phyloP scores from a whole-genome alignment of 495 filamentous ascomycete genomes.

The Penicillium pancosmium region DNA sequence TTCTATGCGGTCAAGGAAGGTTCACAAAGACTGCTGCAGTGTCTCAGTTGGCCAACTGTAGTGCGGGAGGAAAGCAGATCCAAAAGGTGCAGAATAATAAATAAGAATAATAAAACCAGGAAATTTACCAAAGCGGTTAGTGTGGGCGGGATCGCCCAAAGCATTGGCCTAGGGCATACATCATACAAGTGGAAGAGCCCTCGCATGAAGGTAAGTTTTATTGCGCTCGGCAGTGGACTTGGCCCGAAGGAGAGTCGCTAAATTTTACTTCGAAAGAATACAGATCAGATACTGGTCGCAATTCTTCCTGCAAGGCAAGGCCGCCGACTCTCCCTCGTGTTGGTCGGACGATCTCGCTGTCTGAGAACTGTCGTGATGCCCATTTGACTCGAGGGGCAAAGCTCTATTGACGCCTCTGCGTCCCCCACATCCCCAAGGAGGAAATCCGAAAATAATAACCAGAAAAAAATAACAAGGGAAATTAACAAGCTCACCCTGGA shows the following conservation, averaged over 20 bases:
- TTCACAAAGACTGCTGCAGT: constrained; percentile 8
- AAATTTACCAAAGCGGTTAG: constrained; percentile 4
- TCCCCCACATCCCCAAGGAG: constrained; percentile 34
- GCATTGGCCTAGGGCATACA: constrained; percentile 11
- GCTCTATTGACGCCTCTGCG: constrained; percentile 23
- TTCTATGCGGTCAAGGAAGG: constrained; percentile 28
- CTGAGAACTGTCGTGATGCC: neutral
- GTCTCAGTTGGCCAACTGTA: constrained; percentile 9
- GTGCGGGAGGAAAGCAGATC: neutral
- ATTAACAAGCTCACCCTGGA: neutral
- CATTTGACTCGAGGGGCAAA: constrained; percentile 20
- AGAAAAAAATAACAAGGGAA: neutral
- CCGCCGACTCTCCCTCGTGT: constrained; percentile 25
- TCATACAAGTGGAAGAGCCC: constrained; percentile 17
- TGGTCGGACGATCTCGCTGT: constrained; percentile 13
- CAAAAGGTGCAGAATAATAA: neutral
- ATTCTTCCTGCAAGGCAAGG: constrained; percentile 22
- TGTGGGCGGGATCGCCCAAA: constrained; percentile 5
- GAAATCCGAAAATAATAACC: constrained; percentile 14
- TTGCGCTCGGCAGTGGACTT: constrained; percentile 11
- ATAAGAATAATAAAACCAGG: neutral
- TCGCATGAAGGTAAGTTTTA: constrained; percentile 24
- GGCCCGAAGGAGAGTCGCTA: constrained; percentile 1
- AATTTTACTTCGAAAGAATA: constrained; percentile 9
- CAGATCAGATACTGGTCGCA: constrained; percentile 9